These are phyloP conservation scores for Mycena olivaceomarginata DNA, from an alignment of 768 basidiomycete species.

Conservation along the genomic window DNA sequence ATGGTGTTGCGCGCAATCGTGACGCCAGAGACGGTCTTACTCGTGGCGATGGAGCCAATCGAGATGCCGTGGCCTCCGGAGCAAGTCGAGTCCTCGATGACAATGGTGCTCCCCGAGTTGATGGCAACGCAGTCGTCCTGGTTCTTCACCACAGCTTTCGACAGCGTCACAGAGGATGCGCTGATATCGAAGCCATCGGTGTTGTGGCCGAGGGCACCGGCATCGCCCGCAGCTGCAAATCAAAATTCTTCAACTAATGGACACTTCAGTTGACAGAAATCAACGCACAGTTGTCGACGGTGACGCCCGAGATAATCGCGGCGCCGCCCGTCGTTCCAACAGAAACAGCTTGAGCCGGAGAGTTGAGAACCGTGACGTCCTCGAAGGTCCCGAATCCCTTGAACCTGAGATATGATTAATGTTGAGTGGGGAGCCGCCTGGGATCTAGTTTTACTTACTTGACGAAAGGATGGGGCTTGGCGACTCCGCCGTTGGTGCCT, in stretches of 20 bases:
- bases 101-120: conserved; percentile 43
- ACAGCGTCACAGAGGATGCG: conserved; percentile 35
- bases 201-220: conserved; percentile 41
- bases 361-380: conserved; percentile 41
- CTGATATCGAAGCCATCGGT: conserved; percentile 47
- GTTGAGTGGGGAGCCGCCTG: neutral
- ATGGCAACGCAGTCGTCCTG: conserved; percentile 46
- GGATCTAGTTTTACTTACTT: conserved; percentile 18
- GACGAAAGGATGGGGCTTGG: conserved; percentile 44
- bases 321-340: conserved; percentile 38
- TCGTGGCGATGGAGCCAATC: conserved; percentile 66
- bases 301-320: conserved; percentile 22
- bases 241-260: too few species aligned
- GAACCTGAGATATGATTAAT: conserved; percentile 16
- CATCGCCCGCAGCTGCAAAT: conserved; percentile 36
- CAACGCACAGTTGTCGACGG: conserved; percentile 39
- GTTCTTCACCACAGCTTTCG: conserved; percentile 34
- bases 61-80: conserved; percentile 67
- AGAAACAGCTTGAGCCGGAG: conserved; percentile 40
- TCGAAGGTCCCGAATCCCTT: conserved; percentile 43
- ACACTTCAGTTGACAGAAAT: too few species aligned
- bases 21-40: conserved; percentile 58
- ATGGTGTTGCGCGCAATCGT: conserved; percentile 61
- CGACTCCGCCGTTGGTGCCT: conserved; percentile 44
- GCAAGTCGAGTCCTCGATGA: conserved; percentile 62